A percentile compares a stretch with the other conserved stretches of the same genome.
Conservation (phyloP, 73 alveolate species). For the Paramecium sonneborni region DNA sequence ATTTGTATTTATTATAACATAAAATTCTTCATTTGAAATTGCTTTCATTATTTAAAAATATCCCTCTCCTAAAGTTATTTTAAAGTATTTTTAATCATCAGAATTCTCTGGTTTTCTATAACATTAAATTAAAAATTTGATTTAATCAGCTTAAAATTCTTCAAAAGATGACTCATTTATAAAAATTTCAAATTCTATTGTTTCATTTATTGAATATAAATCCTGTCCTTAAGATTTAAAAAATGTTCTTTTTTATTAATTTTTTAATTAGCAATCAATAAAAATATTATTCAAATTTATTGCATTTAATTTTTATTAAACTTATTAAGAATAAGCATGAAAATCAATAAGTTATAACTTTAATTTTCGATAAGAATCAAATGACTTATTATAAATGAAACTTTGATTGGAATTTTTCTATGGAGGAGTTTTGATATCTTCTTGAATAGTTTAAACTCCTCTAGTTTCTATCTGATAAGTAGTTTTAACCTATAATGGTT, state of each 20-base stretch:
- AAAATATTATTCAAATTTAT: background rate
- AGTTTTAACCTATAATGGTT: background rate
- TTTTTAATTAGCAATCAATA: background rate
- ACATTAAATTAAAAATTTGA: slow-evolving; percentile 20
- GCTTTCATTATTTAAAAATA: slow-evolving; percentile 11
- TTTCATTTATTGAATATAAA: background rate
- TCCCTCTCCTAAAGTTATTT: slow-evolving; percentile 11
- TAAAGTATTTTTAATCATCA: slow-evolving; percentile 2
- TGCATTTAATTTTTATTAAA: background rate
- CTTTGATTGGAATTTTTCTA: background rate
- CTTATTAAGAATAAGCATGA: background rate
- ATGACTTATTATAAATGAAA: background rate
- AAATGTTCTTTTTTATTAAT: slow-evolving; percentile 20
- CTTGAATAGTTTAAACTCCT: slow-evolving; percentile 16
- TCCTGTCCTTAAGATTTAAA: slow-evolving; percentile 8
- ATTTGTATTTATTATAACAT: background rate
- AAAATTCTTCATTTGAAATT: background rate
- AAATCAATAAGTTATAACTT: background rate
- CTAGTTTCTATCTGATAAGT: background rate
- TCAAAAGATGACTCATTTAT: background rate
- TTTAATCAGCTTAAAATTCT: background rate
- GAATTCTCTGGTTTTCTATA: slow-evolving; percentile 50
- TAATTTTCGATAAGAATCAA: background rate
- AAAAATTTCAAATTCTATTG: background rate
- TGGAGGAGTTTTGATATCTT: background rate